Percentiles rank a stretch among this genome's conserved stretches.
phyloP scores from a whole-genome alignment of 306 rosid species.

The Prunus armeniaca region DNA sequence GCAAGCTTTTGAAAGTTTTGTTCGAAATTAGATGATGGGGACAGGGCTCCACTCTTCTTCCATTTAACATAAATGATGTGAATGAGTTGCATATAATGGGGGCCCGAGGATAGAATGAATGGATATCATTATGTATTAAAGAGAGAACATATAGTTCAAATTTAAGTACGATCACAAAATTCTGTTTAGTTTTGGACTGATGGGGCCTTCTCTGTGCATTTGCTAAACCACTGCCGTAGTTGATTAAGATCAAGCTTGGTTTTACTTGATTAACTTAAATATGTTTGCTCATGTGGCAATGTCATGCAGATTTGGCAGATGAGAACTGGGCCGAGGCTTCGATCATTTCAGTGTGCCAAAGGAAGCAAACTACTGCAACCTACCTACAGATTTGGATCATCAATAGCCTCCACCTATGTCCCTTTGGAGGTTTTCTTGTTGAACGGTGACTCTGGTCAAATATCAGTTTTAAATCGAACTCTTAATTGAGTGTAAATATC shows the following conservation, averaged over 20 bases:
- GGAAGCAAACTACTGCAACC: slow-evolving; percentile 95
- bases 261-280: too few relatives aligned
- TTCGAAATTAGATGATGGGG: too few relatives aligned
- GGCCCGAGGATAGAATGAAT: background rate
- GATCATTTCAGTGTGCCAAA: slow-evolving; percentile 70
- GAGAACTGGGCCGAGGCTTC: slow-evolving; percentile 96
- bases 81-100: background rate
- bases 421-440: slow-evolving; percentile 94
- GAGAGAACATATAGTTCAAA: background rate
- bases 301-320: slow-evolving; percentile 90
- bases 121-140: background rate
- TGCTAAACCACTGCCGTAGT: background rate
- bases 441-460: slow-evolving; percentile 88
- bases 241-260: background rate
- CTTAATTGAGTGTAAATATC: slow-evolving; percentile 33
- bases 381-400: slow-evolving; percentile 76
- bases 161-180: background rate
- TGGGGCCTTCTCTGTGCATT: background rate
- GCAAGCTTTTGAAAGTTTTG: too few relatives aligned
- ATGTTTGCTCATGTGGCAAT: background rate
- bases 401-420: slow-evolving; percentile 59
- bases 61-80: too few relatives aligned
- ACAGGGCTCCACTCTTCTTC: too few relatives aligned
- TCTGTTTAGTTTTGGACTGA: background rate
- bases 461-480: slow-evolving; percentile 69